A percentile compares a stretch with the other conserved stretches of the same genome.
These are phyloP conservation scores for Blastobotrys apis DNA, from an alignment of 1,139 yeast species.

Conservation along the genomic window DNA sequence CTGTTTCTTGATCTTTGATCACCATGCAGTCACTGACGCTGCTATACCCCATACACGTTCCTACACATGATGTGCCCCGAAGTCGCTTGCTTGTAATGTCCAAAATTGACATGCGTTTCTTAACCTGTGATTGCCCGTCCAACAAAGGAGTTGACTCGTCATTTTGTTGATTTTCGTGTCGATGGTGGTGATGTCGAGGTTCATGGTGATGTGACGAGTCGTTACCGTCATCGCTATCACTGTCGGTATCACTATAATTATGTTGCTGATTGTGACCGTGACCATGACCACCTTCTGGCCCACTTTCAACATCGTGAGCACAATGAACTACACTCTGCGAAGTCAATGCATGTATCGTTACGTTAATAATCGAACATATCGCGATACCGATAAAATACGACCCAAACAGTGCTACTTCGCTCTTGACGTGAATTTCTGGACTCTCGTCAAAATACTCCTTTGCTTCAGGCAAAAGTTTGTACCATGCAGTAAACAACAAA, in stretches of 20 bases:
- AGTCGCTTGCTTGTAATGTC: conserved; percentile 28
- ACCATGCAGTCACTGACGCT: conserved; percentile 40
- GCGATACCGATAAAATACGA: conserved; percentile 57
- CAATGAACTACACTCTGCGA: conserved; percentile 85
- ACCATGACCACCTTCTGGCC: conserved; percentile 21
- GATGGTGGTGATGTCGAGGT: conserved; percentile 59
- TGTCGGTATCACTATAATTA: conserved; percentile 21
- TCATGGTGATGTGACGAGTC: conserved; percentile 29
- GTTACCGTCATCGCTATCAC: too few species aligned
- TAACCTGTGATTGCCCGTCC: not conserved
- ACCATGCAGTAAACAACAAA: conserved; percentile 64
- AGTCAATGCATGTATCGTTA: conserved; percentile 64
- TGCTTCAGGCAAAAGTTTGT: conserved; percentile 68
- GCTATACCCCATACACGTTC: conserved; percentile 54
- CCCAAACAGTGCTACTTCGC: conserved; percentile 38
- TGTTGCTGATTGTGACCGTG: conserved; percentile 22
- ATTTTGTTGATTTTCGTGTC: not conserved
- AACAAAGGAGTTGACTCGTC: not conserved
- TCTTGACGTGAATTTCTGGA: conserved; percentile 19
- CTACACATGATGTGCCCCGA: conserved; percentile 34
- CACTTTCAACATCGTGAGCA: conserved; percentile 46
- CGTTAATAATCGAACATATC: conserved; percentile 57
- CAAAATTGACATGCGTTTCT: conserved; percentile 19
- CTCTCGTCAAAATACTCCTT: conserved; percentile 32
- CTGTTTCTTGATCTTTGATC: not conserved